Evolutionary conservation across 108 stramenopile genomes (phyloP).

Genomic region (Schizochytrium sp.): DNA sequence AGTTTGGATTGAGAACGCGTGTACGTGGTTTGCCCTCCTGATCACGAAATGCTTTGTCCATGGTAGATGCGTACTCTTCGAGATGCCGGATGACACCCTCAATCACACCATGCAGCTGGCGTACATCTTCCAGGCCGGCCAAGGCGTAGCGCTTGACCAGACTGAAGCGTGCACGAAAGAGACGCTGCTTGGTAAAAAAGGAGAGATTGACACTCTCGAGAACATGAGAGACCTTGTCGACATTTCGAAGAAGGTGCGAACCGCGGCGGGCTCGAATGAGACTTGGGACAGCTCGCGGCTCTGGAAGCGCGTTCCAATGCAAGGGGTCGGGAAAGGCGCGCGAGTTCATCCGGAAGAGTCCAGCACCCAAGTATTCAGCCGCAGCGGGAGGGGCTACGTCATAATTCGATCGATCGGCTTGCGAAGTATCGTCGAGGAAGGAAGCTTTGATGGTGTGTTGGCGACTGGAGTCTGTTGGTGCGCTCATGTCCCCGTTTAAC

Average conservation of each 20-base stretch:
- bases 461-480: too few relatives aligned
- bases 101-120: neutral
- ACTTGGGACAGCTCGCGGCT: neutral
- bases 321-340: neutral
- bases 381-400: neutral
- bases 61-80: neutral
- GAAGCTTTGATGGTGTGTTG: slow-evolving; percentile 4
- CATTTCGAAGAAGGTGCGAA: neutral
- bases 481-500: neutral
- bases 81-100: neutral
- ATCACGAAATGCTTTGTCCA: neutral
- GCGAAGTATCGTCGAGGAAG: neutral
- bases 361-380: neutral
- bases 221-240: neutral
- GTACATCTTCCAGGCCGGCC: neutral
- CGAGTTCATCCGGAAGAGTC: neutral
- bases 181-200: neutral
- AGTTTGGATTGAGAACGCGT: neutral
- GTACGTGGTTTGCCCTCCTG: neutral
- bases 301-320: neutral
- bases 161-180: neutral
- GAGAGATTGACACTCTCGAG: neutral
- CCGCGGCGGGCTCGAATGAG: slow-evolving; percentile 1
- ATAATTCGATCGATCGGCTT: neutral
- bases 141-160: neutral